Evolutionary conservation across 345 rosid species (phyloP), one percentile per base, ranked within the genome.

Genomic region (Brassica rapa): DNA sequence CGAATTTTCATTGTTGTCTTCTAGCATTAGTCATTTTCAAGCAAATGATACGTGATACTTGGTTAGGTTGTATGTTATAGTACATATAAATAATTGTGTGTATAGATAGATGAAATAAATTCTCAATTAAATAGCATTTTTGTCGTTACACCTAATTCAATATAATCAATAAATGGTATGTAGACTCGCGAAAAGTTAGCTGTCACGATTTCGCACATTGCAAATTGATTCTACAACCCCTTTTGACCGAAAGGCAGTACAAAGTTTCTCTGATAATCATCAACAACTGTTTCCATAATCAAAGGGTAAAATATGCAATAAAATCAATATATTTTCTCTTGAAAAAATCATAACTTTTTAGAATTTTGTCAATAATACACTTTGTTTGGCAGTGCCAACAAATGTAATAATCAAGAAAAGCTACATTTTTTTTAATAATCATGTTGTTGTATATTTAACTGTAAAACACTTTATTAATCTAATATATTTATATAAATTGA

Each of bases 161-260:
- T 32, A 23, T 12, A 3, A 62, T 16, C 27, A 9, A 70, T 51
- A 29, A 53, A 24, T 62, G 75, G 63, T 53, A 33, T n/a, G n/a
- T 67, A 32, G 71, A 37, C 59, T 71, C 66, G 12, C 59, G 71
- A 71, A 71, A 78, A 78, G 81, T 72, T 65, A 71, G 61, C 72
- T 71, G 81, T 71, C 76, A 71, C 76, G 25, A 62, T 77, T 63
- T 77, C 53, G 63, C 63, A 76, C 80, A 77, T 53, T 51, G 15
- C 72, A 8, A 71, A 59, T 41, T 55, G 37, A 55, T 32, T 30
- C 15, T 66, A 30, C 29, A 1, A 25, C 8, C 53, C 8, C 62
- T 78, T 78, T 72, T 72, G 68, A 78, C 81, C 77, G 72, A 78
- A 78, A 72, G 81, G 66, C 14, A 41, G 60, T 57, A 32, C 11